Conservation (phyloP, 768 basidiomycete genomes). For the Termitomyces sp. region DNA sequence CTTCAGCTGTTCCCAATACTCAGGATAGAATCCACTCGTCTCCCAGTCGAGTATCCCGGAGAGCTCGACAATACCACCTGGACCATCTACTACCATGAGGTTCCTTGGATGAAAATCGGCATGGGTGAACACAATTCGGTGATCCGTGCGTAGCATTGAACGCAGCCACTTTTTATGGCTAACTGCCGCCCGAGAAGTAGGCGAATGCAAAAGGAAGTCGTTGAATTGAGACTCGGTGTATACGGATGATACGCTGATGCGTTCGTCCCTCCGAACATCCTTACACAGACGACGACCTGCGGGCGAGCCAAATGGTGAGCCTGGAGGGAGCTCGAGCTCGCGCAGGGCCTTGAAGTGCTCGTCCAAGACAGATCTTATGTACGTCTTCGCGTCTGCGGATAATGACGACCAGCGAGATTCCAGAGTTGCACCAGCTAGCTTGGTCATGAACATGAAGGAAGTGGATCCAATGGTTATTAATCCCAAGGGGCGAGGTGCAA, state of each 20-base stretch:
- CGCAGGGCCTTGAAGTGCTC: background rate
- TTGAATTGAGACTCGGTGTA: slow-evolving; percentile 12
- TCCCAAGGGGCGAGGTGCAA: background rate
- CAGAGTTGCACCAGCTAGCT: slow-evolving; percentile 2
- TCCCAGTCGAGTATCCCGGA: slow-evolving; percentile 32
- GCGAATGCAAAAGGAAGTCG: slow-evolving; percentile 6
- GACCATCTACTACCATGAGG: slow-evolving; percentile 26
- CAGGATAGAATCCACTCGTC: slow-evolving; percentile 27
- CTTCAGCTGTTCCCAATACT: slow-evolving; percentile 31
- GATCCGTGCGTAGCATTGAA: slow-evolving; percentile 10
- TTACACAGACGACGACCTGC: background rate
- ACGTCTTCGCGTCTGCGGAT: background rate
- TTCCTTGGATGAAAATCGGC: slow-evolving; percentile 40
- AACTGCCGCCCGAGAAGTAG: background rate
- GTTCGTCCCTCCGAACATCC: background rate
- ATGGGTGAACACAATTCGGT: slow-evolving; percentile 29
- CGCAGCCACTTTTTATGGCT: background rate
- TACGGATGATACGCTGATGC: slow-evolving; percentile 3
- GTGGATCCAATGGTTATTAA: background rate
- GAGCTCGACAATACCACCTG: slow-evolving; percentile 17
- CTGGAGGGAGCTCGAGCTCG: background rate
- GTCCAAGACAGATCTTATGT: background rate
- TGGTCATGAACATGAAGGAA: slow-evolving; percentile 8
- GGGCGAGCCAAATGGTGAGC: background rate
- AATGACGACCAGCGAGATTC: slow-evolving; percentile 1